Conservation (phyloP, 2,329 filamentous ascomycete species). For the Parascedosporium putredinis region DNA sequence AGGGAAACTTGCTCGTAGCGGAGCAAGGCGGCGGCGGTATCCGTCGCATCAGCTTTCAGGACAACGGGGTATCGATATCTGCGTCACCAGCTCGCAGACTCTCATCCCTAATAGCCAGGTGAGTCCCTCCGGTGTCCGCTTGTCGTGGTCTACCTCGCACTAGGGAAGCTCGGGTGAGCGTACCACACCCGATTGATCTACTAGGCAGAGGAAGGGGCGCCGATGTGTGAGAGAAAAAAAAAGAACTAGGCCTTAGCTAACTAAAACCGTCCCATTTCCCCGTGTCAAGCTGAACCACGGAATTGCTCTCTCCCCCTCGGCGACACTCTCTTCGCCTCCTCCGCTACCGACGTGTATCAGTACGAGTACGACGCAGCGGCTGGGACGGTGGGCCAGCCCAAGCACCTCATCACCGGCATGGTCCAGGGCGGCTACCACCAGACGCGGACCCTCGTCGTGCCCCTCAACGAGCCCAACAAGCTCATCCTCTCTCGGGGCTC, state of each 20-base stretch:
- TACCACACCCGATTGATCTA: too few relatives aligned
- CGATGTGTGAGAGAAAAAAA: background rate
- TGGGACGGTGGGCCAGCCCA: conserved; percentile 35
- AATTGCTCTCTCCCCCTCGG: conserved; percentile 43
- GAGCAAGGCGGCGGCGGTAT: conserved; percentile 27
- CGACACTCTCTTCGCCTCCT: conserved; percentile 46
- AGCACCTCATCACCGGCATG: conserved; percentile 51
- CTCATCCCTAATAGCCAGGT: background rate
- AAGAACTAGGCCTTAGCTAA: too few relatives aligned
- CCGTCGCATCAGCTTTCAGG: conserved; percentile 27
- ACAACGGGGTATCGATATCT: conserved; percentile 27
- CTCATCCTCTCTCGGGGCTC: conserved; percentile 59
- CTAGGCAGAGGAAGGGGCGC: background rate
- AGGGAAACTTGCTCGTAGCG: conserved; percentile 26
- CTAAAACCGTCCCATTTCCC: too few relatives aligned
- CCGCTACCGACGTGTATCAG: conserved; percentile 35
- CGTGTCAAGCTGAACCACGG: conserved; percentile 42
- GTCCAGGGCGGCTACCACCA: conserved; percentile 48
- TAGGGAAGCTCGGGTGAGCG: too few relatives aligned
- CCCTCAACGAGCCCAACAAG: conserved; percentile 39
- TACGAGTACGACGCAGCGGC: conserved; percentile 51
- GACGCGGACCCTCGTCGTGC: conserved; percentile 56
- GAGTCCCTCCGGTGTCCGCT: too few relatives aligned
- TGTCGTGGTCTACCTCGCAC: too few relatives aligned
- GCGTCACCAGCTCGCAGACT: conserved; percentile 14